Evolutionary conservation across 1,139 yeast species (phyloP).

Genomic region (Torulaspora pretoriensis): DNA sequence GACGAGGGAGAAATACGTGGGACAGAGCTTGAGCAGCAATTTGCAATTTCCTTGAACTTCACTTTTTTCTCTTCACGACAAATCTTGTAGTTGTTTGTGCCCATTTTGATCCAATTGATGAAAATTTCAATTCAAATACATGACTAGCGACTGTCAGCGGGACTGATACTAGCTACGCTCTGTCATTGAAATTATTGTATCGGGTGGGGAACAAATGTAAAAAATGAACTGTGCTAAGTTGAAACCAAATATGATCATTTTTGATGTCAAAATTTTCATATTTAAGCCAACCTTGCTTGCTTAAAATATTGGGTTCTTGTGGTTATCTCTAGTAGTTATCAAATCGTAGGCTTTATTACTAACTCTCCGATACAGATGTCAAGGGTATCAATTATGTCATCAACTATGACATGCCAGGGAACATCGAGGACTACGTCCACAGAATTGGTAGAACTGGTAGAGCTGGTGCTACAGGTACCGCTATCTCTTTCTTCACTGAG

Average conservation of each 20-base stretch:
- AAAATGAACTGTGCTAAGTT: slow-evolving; percentile 14
- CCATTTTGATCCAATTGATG: slow-evolving; percentile 11
- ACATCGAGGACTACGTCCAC: slow-evolving; percentile 90
- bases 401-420: slow-evolving; percentile 96
- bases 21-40: background rate
- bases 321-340: slow-evolving; percentile 7
- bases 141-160: slow-evolving; percentile 7
- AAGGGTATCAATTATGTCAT: slow-evolving; percentile 92
- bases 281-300: slow-evolving; percentile 15
- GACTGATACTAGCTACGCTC: slow-evolving; percentile 5
- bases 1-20: slow-evolving; percentile 1
- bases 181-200: slow-evolving; percentile 6
- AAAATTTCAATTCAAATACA: slow-evolving; percentile 1
- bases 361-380: slow-evolving; percentile 57
- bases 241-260: slow-evolving; percentile 13
- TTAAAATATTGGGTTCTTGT: slow-evolving; percentile 6
- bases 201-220: slow-evolving; percentile 14
- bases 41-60: slow-evolving; percentile 1
- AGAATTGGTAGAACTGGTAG: slow-evolving; percentile 93
- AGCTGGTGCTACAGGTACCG: slow-evolving; percentile 95
- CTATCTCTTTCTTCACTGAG: slow-evolving; percentile 89
- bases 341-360: slow-evolving; percentile 4
- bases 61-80: slow-evolving; percentile 7
- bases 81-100: slow-evolving; percentile 16
- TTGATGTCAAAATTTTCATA: slow-evolving; percentile 15